phyloP scores from a whole-genome alignment of 257 asterid species.

The Lantana camara region DNA sequence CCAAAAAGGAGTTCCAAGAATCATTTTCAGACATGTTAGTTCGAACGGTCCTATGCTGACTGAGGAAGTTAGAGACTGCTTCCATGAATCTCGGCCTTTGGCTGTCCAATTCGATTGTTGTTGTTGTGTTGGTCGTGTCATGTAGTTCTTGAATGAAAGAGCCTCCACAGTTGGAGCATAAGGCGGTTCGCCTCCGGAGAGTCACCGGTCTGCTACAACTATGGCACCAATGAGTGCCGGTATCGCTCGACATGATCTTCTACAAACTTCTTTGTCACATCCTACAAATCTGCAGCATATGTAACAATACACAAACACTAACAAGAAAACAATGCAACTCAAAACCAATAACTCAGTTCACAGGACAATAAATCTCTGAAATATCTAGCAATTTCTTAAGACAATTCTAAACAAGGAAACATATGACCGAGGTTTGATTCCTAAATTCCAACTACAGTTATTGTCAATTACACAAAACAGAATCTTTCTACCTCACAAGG shows the following conservation, averaged over 20 bases:
- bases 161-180: conserved; percentile 63
- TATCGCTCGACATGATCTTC: conserved; percentile 44
- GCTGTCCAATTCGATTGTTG: conserved; percentile 37
- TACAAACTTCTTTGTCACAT: not conserved
- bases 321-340: too few species aligned
- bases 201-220: conserved; percentile 64
- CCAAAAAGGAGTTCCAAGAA: conserved; percentile 74
- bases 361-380: not conserved
- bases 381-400: not conserved
- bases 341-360: too few species aligned
- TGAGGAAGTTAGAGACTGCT: conserved; percentile 64
- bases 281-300: too few species aligned
- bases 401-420: not conserved
- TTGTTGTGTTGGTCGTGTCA: conserved; percentile 33
- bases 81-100: conserved; percentile 73
- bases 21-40: conserved; percentile 29
- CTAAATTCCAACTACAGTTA: not conserved
- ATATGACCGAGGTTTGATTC: not conserved
- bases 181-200: conserved; percentile 38
- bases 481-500: too few species aligned
- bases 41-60: conserved; percentile 55
- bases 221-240: conserved; percentile 85
- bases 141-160: conserved; percentile 75
- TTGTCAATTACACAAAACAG: too few species aligned
- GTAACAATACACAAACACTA: too few species aligned